A percentile compares a stretch with the other conserved stretches of the same genome.
Evolutionary conservation across 164 flowering plant species (phyloP).

Genomic region (Sextonia rubra): DNA sequence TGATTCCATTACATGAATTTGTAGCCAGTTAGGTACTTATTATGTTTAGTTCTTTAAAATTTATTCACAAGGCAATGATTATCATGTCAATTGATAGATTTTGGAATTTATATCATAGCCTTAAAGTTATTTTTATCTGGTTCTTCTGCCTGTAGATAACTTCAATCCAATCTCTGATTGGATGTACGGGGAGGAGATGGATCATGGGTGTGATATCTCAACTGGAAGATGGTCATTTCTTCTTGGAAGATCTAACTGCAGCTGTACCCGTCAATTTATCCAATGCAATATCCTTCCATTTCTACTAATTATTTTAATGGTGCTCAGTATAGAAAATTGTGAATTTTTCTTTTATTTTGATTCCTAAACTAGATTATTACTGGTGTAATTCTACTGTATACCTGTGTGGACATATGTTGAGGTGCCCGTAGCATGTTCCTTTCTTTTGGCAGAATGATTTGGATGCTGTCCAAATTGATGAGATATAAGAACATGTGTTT

Average conservation of each 20-base stretch:
- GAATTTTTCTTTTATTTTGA: neutral
- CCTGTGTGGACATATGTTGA: no score
- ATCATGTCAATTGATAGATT: neutral
- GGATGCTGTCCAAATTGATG: no score
- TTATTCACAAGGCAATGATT: no score
- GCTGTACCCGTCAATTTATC: conserved; percentile 79
- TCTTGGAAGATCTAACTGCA: conserved; percentile 94
- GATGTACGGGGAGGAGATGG: conserved; percentile 80
- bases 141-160: conserved; percentile 56
- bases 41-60: no score
- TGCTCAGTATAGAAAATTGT: neutral
- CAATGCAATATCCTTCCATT: conserved; percentile 86
- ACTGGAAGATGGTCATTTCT: conserved; percentile 95
- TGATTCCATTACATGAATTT: no score
- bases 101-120: neutral
- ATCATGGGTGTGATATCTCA: conserved; percentile 97
- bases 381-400: no score
- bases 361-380: no score
- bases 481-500: no score
- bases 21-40: no score
- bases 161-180: conserved; percentile 80
- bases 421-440: no score
- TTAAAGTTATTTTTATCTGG: neutral
- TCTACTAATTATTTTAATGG: neutral
- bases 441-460: no score